A percentile compares a stretch with the other conserved stretches of the same genome.
phyloP scores from a whole-genome alignment of 306 rosid species.

The Cucurbita moschata region DNA sequence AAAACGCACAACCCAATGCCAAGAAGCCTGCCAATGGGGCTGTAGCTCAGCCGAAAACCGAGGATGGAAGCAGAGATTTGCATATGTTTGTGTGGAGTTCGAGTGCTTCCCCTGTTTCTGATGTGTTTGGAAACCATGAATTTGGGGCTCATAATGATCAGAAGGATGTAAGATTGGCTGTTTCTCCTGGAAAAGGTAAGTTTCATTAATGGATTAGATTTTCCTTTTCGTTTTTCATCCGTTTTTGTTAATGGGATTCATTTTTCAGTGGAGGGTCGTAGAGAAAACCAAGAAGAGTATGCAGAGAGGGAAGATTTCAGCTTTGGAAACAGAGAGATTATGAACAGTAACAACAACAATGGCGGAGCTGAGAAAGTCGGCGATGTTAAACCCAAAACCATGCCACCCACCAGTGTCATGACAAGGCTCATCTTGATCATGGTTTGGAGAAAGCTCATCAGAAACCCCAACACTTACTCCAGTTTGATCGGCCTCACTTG shows the following conservation, averaged over 20 bases:
- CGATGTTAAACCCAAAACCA: constrained; percentile 18
- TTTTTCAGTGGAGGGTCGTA: constrained; percentile 41
- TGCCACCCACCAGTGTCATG: constrained; percentile 92
- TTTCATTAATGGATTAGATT: neutral
- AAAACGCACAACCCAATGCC: constrained; percentile 9
- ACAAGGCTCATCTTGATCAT: constrained; percentile 83
- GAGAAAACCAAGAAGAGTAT: constrained; percentile 58
- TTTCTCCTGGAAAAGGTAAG: constrained; percentile 72
- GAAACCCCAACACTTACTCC: constrained; percentile 89
- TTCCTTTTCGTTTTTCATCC: neutral
- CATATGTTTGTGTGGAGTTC: constrained; percentile 97
- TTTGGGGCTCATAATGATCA: constrained; percentile 41
- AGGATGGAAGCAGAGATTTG: constrained; percentile 52
- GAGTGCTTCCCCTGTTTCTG: constrained; percentile 72
- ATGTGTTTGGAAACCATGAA: constrained; percentile 68
- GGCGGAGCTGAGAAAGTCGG: constrained; percentile 35
- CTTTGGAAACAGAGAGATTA: constrained; percentile 60
- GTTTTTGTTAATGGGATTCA: neutral
- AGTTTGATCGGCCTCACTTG: constrained; percentile 72
- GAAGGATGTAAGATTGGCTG: constrained; percentile 50
- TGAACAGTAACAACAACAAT: constrained; percentile 23
- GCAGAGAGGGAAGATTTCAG: constrained; percentile 65
- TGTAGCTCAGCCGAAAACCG: constrained; percentile 21
- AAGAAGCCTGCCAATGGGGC: constrained; percentile 42
- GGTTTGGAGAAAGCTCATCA: constrained; percentile 88